These are phyloP conservation scores for Sarcodon sp. DNA, from an alignment of 768 basidiomycete genomes.

Conservation along the genomic window DNA sequence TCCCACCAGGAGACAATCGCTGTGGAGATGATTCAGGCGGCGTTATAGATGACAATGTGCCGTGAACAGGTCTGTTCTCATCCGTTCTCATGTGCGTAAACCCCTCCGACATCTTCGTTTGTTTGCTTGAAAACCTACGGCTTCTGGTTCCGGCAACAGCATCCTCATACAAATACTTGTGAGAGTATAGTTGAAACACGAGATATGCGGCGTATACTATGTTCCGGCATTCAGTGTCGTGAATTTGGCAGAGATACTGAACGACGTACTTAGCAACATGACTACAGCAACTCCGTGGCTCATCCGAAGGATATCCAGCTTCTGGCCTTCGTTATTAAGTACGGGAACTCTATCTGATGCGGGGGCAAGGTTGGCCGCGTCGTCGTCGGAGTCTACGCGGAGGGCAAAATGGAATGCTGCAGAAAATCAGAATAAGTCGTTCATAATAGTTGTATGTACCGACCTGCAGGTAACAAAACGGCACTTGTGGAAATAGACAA, in stretches of 20 bases:
- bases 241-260: neutral
- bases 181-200: slow-evolving; percentile 71
- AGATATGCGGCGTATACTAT: slow-evolving; percentile 66
- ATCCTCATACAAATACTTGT: slow-evolving; percentile 55
- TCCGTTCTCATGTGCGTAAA: neutral
- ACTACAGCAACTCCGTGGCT: slow-evolving; percentile 74
- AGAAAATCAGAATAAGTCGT: neutral
- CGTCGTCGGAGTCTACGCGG: slow-evolving; percentile 6
- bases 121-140: neutral
- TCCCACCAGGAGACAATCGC: no score
- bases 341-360: slow-evolving; percentile 9
- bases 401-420: slow-evolving; percentile 57
- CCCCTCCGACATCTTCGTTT: neutral
- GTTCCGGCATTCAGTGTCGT: neutral
- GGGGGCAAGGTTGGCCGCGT: slow-evolving; percentile 2
- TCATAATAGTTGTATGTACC: neutral
- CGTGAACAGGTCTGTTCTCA: neutral
- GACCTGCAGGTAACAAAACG: slow-evolving; percentile 50
- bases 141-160: neutral
- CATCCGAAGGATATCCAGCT: slow-evolving; percentile 46
- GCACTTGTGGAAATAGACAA: slow-evolving; percentile 69
- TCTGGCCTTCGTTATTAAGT: slow-evolving; percentile 18
- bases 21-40: neutral
- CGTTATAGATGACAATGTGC: neutral
- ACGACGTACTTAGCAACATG: slow-evolving; percentile 56